Evolutionary conservation across 192 early-diverging fungal genomes (phyloP).

Genomic region (Jimgerdemannia flammicorona): DNA sequence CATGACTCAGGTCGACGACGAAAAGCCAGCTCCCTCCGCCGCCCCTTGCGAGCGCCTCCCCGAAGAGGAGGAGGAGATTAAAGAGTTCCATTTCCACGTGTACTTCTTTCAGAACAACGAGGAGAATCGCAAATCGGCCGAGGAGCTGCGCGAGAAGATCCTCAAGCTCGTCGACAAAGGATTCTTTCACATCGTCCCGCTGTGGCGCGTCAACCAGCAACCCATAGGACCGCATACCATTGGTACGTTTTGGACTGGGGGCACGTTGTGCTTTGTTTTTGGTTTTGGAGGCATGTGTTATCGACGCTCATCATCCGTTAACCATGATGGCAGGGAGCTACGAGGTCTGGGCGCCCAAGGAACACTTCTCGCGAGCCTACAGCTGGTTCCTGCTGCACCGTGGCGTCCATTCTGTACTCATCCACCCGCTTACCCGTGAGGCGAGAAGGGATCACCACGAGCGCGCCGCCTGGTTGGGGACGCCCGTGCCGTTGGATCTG

Average conservation of each 20-base stretch:
- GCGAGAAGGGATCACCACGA: conserved; percentile 53
- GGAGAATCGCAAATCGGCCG: conserved; percentile 26
- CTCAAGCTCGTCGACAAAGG: conserved; percentile 35
- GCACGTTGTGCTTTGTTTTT: not conserved
- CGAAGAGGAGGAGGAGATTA: conserved; percentile 47
- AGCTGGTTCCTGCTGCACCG: conserved; percentile 51
- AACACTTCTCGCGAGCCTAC: conserved; percentile 54
- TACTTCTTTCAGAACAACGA: conserved; percentile 56
- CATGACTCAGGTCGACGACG: not conserved
- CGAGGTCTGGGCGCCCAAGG: conserved; percentile 62
- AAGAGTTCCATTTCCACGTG: conserved; percentile 65
- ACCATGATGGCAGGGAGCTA: conserved; percentile 29
- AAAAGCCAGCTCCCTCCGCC: not conserved
- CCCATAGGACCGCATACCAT: conserved; percentile 60
- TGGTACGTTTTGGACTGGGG: conserved; percentile 16
- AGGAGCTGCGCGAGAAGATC: conserved; percentile 37
- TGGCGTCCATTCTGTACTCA: conserved; percentile 43
- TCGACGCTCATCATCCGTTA: not conserved
- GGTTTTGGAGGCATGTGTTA: not conserved
- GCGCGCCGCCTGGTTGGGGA: conserved; percentile 57
- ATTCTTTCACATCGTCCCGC: conserved; percentile 51
- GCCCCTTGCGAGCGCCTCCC: conserved; percentile 12
- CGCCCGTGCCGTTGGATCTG: conserved; percentile 45
- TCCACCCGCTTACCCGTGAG: conserved; percentile 57
- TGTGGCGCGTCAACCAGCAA: conserved; percentile 33